These are phyloP conservation scores for Aspergillus neotritici DNA, from an alignment of 2,329 filamentous ascomycete species.

Conservation along the genomic window DNA sequence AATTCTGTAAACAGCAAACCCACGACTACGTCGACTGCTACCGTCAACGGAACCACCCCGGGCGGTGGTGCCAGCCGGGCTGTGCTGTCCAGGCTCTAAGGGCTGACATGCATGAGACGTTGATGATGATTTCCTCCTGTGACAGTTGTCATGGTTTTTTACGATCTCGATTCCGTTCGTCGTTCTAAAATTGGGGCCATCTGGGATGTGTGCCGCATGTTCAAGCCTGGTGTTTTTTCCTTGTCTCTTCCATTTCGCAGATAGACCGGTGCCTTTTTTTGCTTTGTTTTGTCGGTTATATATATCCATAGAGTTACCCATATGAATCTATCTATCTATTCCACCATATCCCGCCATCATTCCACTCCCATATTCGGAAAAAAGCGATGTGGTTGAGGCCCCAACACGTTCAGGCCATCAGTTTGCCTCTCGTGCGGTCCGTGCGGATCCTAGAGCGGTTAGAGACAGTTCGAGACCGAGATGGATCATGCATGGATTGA, in stretches of 20 bases:
- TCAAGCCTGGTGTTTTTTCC: slow-evolving; percentile 1
- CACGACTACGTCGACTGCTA: slow-evolving; percentile 6
- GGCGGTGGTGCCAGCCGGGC: slow-evolving; percentile 9
- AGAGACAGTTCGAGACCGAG: neutral
- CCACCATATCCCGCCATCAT: neutral
- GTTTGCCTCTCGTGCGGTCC: too few species aligned
- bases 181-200: too few species aligned
- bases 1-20: slow-evolving; percentile 17
- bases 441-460: too few species aligned
- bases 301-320: slow-evolving; percentile 10
- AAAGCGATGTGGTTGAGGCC: neutral
- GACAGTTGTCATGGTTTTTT: too few species aligned
- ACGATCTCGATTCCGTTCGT: too few species aligned
- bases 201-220: too few species aligned
- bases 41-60: slow-evolving; percentile 6
- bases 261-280: slow-evolving; percentile 6
- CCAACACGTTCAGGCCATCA: too few species aligned
- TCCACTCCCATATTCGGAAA: neutral
- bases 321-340: slow-evolving; percentile 9
- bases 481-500: neutral
- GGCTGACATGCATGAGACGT: neutral
- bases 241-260: slow-evolving; percentile 5
- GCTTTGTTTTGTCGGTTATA: slow-evolving; percentile 5
- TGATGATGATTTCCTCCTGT: too few species aligned
- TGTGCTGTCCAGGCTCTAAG: slow-evolving; percentile 15